Evolutionary conservation across 129 eudicot species (phyloP), one percentile per base, ranked within the genome.

Genomic region (Pittosporum tobira): DNA sequence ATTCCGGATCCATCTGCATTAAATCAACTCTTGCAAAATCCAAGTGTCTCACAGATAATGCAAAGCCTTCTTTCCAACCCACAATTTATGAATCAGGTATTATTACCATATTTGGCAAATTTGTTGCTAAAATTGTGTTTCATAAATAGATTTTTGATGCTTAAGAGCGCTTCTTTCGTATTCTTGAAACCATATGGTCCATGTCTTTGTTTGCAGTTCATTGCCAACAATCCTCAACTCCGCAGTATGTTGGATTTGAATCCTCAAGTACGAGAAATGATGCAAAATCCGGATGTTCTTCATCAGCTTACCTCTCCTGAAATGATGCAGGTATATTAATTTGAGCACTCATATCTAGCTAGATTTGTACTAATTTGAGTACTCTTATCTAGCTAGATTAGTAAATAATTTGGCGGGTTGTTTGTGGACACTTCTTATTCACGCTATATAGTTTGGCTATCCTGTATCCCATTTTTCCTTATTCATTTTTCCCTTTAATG

Each of bases 31-130:
- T 12, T 86, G 90, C 95, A 86, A 77, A 83, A 83, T 66, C 95
- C 95, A 21, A 95, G 87, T 31, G 70, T 86, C 18, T 69, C 95
- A 14, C 95, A 91, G 85, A 91, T 91, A 87, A 80, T 83, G 87
- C 95, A 91, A 66, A 80, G 79, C 68, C 40, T 91, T 66, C 98
- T 91, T 57, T 86, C 98, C 5, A 85, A 86, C 66, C 98, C 98
- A 26, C 95, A 91, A 56, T 80, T 83, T 73, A 78, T 91, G 90
- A 82, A 91, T 48, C 95, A 83, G 86, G 98, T 91, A 71, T 30
- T 57, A n/a, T 23, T 56, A 26, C n/a, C n/a, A n/a, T n/a, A n/a
- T n/a, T n/a, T n/a, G n/a, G n/a, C n/a, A n/a, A n/a, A n/a, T n/a
- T n/a, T n/a, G n/a, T n/a, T n/a, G n/a, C 59, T 56, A 5, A 24